Percentiles rank a stretch among this genome's conserved stretches.
Conservation (phyloP, 108 stramenopile genomes). For the Nitzschia sp. region DNA sequence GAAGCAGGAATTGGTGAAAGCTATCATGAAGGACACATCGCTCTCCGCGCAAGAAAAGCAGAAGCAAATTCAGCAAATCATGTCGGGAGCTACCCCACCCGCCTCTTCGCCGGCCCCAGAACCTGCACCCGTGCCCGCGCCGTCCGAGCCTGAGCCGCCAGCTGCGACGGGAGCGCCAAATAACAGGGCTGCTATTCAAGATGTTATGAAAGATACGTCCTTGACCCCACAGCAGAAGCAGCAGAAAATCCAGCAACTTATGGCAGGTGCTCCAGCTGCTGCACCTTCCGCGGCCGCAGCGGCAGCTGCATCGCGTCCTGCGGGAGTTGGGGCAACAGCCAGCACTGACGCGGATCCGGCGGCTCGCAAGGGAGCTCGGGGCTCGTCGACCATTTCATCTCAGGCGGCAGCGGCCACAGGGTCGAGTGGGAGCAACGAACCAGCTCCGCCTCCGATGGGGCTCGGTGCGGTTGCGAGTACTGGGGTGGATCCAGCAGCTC, state of each 20-base stretch:
- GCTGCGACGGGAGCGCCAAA: background rate
- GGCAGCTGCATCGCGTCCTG: background rate
- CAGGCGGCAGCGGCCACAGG: background rate
- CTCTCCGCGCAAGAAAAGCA: slow-evolving; percentile 28
- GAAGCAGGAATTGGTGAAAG: slow-evolving; percentile 8
- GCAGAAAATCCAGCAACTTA: slow-evolving; percentile 29
- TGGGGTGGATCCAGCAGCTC: slow-evolving; percentile 7
- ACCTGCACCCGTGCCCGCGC: background rate
- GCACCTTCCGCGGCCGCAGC: background rate
- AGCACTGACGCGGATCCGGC: background rate
- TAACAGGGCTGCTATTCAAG: background rate
- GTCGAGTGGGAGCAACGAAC: background rate
- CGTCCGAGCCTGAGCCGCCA: background rate
- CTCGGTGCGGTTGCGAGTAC: background rate
- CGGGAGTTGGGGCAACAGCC: background rate
- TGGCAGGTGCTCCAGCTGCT: slow-evolving; percentile 5
- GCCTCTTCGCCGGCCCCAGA: background rate
- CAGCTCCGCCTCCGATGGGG: background rate
- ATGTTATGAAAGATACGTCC: slow-evolving; percentile 27
- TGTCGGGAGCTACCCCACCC: slow-evolving; percentile 7
- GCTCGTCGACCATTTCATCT: background rate
- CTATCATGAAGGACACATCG: slow-evolving; percentile 25
- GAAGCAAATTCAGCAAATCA: slow-evolving; percentile 29
- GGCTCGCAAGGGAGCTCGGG: slow-evolving; percentile 3
- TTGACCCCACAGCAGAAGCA: slow-evolving; percentile 27